Percentiles rank a stretch among this genome's conserved stretches.
Evolutionary conservation across 331 rosid genomes (phyloP).

Genomic region (Saraca asoca): DNA sequence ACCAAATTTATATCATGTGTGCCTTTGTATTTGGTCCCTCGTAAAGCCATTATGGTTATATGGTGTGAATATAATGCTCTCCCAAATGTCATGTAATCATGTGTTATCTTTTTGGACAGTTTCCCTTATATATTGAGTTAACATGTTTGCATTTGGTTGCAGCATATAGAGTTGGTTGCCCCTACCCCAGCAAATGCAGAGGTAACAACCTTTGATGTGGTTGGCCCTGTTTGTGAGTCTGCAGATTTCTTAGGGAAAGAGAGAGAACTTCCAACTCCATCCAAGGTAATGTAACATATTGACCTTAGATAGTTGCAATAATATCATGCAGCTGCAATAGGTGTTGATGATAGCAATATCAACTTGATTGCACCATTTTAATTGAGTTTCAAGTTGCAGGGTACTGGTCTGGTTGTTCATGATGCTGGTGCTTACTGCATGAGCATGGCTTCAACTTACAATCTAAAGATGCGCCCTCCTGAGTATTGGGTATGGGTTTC

Average conservation of each 20-base stretch:
- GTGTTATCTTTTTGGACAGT: not conserved
- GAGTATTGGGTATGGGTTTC: slow-evolving; percentile 77
- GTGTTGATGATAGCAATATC: not conserved
- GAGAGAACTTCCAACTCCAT: slow-evolving; percentile 82
- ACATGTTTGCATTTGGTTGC: slow-evolving; percentile 35
- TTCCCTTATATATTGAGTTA: slow-evolving; percentile 17
- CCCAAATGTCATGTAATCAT: not conserved
- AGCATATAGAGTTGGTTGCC: slow-evolving; percentile 94
- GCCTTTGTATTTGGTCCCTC: slow-evolving; percentile 1
- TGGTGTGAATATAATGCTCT: too few species aligned
- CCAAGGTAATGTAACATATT: slow-evolving; percentile 55
- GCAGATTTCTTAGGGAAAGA: slow-evolving; percentile 98
- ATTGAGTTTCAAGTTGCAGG: slow-evolving; percentile 54
- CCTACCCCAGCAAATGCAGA: slow-evolving; percentile 68
- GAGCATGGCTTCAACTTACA: slow-evolving; percentile 99
- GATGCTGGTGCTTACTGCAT: slow-evolving; percentile 98
- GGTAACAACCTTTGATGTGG: slow-evolving; percentile 73
- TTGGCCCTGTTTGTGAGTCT: slow-evolving; percentile 98
- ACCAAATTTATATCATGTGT: not conserved
- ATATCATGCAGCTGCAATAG: slow-evolving; percentile 9
- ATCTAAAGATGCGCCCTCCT: slow-evolving; percentile 96
- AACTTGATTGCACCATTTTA: slow-evolving; percentile 36
- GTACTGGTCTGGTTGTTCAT: slow-evolving; percentile 91
- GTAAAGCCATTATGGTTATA: not conserved
- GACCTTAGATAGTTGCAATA: slow-evolving; percentile 11